Conservation (phyloP, 169 alveolate species). For the Toxoplasma gondii region DNA sequence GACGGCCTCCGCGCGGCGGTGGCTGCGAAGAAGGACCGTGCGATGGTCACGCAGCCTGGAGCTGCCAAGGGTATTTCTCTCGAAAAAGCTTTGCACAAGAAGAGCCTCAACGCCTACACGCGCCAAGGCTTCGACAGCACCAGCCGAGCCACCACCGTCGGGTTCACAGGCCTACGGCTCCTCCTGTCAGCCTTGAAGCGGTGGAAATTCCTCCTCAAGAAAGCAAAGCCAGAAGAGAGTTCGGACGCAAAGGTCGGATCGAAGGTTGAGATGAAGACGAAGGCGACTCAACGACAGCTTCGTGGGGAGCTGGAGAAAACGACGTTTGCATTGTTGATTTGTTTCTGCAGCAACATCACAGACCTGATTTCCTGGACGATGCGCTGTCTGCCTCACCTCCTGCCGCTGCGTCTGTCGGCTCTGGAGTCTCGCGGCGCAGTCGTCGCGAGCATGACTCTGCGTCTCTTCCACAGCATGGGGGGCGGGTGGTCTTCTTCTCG, state of each 20-base stretch:
- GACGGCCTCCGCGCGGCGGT: slow-evolving; percentile 25
- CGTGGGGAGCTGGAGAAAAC: slow-evolving; percentile 47
- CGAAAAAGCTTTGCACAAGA: slow-evolving; percentile 53
- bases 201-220: slow-evolving; percentile 22
- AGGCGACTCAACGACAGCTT: background rate
- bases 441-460: slow-evolving; percentile 54
- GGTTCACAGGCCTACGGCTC: slow-evolving; percentile 63
- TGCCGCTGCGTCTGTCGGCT: slow-evolving; percentile 39
- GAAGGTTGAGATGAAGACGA: background rate
- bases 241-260: background rate
- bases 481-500: slow-evolving; percentile 7
- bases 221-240: slow-evolving; percentile 9
- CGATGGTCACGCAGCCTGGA: slow-evolving; percentile 61
- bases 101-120: background rate
- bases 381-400: slow-evolving; percentile 63
- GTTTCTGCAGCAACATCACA: slow-evolving; percentile 60
- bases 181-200: slow-evolving; percentile 38
- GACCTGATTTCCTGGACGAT: slow-evolving; percentile 63
- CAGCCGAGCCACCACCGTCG: slow-evolving; percentile 50
- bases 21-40: slow-evolving; percentile 13
- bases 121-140: slow-evolving; percentile 51
- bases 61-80: slow-evolving; percentile 60
- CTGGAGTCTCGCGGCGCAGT: slow-evolving; percentile 56
- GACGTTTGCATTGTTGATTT: slow-evolving; percentile 31
- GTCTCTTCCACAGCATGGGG: slow-evolving; percentile 54